A percentile compares a stretch with the other conserved stretches of the same genome.
Conservation (phyloP, 495 filamentous ascomycete genomes). For the Evansstolkia leycettana region DNA sequence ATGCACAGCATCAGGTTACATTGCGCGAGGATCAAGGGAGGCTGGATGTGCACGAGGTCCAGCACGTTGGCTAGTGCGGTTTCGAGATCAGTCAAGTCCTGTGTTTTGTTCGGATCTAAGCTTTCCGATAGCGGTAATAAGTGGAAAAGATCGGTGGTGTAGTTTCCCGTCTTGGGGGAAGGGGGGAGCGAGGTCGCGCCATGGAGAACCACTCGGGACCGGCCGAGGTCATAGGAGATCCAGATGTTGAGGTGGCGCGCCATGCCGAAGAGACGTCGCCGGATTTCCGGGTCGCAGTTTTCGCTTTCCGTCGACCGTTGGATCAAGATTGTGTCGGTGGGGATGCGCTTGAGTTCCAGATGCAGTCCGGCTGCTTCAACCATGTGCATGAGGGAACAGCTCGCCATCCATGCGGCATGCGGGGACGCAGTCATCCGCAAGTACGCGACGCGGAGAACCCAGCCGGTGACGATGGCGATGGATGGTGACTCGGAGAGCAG, state of each 20-base stretch:
- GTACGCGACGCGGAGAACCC: slow-evolving; percentile 41
- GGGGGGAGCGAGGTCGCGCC: slow-evolving; percentile 12
- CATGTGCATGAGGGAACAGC: slow-evolving; percentile 40
- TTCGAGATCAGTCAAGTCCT: slow-evolving; percentile 18
- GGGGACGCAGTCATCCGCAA: slow-evolving; percentile 39
- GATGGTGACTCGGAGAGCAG: slow-evolving; percentile 18
- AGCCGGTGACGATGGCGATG: slow-evolving; percentile 31
- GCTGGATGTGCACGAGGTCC: slow-evolving; percentile 16
- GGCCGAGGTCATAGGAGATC: slow-evolving; percentile 38
- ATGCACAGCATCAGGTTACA: slow-evolving; percentile 37
- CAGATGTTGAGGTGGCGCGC: slow-evolving; percentile 33
- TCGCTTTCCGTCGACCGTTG: slow-evolving; percentile 3
- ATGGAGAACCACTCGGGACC: slow-evolving; percentile 27
- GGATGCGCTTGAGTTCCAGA: slow-evolving; percentile 19
- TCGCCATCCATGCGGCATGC: slow-evolving; percentile 43
- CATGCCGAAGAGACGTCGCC: slow-evolving; percentile 25
- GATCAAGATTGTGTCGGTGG: slow-evolving; percentile 5
- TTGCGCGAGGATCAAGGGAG: slow-evolving; percentile 29
- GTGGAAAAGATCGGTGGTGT: slow-evolving; percentile 22
- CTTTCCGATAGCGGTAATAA: slow-evolving; percentile 24
- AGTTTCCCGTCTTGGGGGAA: slow-evolving; percentile 14
- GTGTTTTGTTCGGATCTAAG: slow-evolving; percentile 19
- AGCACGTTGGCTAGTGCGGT: slow-evolving; percentile 11
- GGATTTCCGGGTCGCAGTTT: slow-evolving; percentile 19
- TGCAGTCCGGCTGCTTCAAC: slow-evolving; percentile 38